Percentiles rank a stretch among this genome's conserved stretches.
Conservation (phyloP, 139 green algal species). For the Monoraphidium neglectum region DNA sequence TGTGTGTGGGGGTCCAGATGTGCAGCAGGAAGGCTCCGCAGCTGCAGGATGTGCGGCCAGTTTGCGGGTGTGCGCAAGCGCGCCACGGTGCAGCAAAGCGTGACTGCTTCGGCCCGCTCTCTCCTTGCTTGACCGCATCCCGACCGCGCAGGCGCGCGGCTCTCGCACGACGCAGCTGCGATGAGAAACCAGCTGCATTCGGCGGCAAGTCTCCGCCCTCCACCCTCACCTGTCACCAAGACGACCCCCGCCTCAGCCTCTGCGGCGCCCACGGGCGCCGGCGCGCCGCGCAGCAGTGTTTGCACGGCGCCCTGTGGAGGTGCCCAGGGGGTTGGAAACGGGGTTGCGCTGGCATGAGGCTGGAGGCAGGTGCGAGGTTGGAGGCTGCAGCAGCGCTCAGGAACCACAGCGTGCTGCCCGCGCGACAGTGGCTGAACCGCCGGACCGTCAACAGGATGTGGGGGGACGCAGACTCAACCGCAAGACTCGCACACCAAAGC, state of each 20-base stretch:
- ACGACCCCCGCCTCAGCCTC: constrained; percentile 39
- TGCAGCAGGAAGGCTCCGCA: not conserved
- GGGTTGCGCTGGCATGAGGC: too few relatives aligned
- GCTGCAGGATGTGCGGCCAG: not conserved
- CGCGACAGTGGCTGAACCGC: not conserved
- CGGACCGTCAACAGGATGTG: not conserved
- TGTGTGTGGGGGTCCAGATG: not conserved
- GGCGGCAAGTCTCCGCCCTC: too few relatives aligned
- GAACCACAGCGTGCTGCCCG: not conserved
- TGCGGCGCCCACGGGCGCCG: not conserved
- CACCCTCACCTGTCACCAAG: constrained; percentile 60
- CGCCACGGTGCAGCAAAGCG: not conserved
- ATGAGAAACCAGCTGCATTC: not conserved
- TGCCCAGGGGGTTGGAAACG: not conserved
- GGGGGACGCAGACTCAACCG: not conserved
- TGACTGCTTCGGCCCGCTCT: not conserved
- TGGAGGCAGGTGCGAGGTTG: not conserved
- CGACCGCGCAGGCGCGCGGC: not conserved
- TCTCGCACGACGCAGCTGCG: not conserved
- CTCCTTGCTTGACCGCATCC: not conserved
- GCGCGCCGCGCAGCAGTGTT: constrained; percentile 5
- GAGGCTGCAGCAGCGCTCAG: not conserved
- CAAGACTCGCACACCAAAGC: too few relatives aligned
- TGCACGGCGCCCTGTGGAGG: not conserved
- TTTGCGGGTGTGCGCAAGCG: not conserved